Conservation (phyloP, 805 yeast species). For the Komagataella populi region DNA sequence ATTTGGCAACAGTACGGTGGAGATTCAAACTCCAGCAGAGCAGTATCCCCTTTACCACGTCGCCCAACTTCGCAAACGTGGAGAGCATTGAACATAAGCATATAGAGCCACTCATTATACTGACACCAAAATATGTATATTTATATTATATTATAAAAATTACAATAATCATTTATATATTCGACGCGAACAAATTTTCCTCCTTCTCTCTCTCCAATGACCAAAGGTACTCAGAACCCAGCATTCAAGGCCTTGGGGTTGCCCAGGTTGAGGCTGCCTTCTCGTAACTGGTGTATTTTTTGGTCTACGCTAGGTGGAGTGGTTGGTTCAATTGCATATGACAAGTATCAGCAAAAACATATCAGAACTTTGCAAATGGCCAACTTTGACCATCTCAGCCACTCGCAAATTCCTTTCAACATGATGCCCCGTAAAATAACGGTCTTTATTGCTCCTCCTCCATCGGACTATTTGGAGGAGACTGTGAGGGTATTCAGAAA, state of each 20-base stretch:
- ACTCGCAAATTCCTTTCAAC: conserved; percentile 26
- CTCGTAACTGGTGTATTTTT: conserved; percentile 88
- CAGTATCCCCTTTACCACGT: conserved; percentile 36
- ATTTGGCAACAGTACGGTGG: conserved; percentile 12
- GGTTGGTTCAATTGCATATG: conserved; percentile 71
- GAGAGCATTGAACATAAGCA: conserved; percentile 33
- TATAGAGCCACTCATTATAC: background rate
- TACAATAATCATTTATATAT: too few relatives aligned
- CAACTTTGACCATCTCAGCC: conserved; percentile 39
- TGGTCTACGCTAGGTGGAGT: conserved; percentile 55
- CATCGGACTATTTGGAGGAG: conserved; percentile 74
- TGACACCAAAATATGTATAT: background rate
- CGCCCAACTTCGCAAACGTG: conserved; percentile 44
- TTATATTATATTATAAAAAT: too few relatives aligned
- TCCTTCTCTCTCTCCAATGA: background rate
- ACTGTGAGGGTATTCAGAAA: conserved; percentile 62
- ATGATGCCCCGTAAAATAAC: conserved; percentile 62
- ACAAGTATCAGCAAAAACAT: conserved; percentile 56
- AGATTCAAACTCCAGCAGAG: conserved; percentile 17
- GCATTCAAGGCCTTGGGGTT: conserved; percentile 81
- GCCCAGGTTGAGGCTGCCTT: conserved; percentile 64
- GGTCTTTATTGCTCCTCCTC: conserved; percentile 92
- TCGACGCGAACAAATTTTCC: background rate
- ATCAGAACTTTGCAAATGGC: conserved; percentile 54
- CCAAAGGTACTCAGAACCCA: conserved; percentile 46